phyloP scores from a whole-genome alignment of 768 basidiomycete genomes.

The Termitomyces sp. region DNA sequence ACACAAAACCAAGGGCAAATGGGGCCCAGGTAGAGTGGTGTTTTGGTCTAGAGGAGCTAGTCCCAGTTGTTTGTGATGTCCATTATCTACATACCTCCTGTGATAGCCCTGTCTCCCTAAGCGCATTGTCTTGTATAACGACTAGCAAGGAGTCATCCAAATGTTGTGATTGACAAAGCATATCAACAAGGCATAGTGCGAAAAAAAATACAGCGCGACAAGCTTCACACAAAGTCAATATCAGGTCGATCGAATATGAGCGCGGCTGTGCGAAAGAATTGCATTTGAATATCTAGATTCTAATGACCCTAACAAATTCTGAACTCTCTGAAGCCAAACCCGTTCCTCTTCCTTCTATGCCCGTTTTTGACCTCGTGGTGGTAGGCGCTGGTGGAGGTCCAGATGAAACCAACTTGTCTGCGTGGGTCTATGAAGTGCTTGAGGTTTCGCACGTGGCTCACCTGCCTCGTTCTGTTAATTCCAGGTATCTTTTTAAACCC shows the following conservation, averaged over 20 bases:
- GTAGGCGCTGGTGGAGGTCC: constrained; percentile 87
- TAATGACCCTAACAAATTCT: constrained; percentile 12
- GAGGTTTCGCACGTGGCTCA: constrained; percentile 13
- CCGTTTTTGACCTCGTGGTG: constrained; percentile 68
- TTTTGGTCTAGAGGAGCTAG: background rate
- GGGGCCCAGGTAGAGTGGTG: too few species aligned
- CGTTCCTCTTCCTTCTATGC: constrained; percentile 21
- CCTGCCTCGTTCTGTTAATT: constrained; percentile 6
- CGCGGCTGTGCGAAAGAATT: constrained; percentile 9
- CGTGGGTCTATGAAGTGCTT: constrained; percentile 41
- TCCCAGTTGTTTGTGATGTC: background rate
- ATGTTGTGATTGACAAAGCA: background rate
- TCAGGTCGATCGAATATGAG: constrained; percentile 8
- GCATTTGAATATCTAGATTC: constrained; percentile 1
- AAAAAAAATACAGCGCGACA: background rate
- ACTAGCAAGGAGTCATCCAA: background rate
- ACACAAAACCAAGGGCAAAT: background rate
- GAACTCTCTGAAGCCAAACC: constrained; percentile 1
- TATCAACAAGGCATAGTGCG: background rate
- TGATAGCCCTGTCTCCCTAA: background rate
- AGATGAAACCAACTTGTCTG: constrained; percentile 83
- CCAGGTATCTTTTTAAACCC: constrained; percentile 87
- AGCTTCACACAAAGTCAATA: constrained; percentile 5
- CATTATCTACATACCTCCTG: background rate
- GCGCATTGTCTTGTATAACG: background rate